Evolutionary conservation across 139 green algal species (phyloP), one percentile per base, ranked within the genome.

Genomic region (Chlorella sp.): DNA sequence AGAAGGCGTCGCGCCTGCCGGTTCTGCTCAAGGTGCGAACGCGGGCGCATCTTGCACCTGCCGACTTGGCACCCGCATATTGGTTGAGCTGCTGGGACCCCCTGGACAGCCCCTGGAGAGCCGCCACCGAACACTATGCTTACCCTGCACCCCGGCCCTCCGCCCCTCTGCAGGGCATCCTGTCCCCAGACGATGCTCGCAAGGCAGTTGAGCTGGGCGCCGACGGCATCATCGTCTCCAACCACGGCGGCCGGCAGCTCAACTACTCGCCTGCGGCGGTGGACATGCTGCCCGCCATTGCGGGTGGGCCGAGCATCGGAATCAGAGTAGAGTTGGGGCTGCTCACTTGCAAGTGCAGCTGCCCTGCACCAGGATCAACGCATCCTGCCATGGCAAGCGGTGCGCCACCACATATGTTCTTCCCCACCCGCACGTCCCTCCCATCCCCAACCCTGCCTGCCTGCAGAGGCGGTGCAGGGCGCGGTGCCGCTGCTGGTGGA

Each of bases 231-330:
- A 89, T 98, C 20, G 92, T 99, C 8, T 95, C 70, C 48, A 92
- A 93, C 73, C 90, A 97, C 70, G 94, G 93, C 62, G 96, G 96
- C 13, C 87, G 96, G 22, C 96, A 99, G 92, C 90, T 99, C 80
- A 97, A 99, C 91, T 94, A 86, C 56, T 84, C 95, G 22, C 92
- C 93, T 9, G 87, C 93, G 22, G 90, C 94, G 0, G 78, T 99
- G 40, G 90, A 97, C 72, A 81, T 93, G 80, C 85, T 99, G 76
- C 93, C 93, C 9, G 82, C 81, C 5, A 84, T 98, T 32, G 88
- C 94, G 19, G 51, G 51, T 60, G 51, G 11, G 51, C 13, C 2
- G 51, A 16, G 51, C 24, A 60, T 60, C n/a, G n/a, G n/a, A n/a
- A n/a, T n/a, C n/a, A n/a, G n/a, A n/a, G n/a, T n/a, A n/a, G n/a